Percentiles rank a stretch among this genome's conserved stretches.
These are phyloP conservation scores for Rachicladosporium sp. DNA, from an alignment of 2,329 filamentous ascomycete species.

Conservation along the genomic window DNA sequence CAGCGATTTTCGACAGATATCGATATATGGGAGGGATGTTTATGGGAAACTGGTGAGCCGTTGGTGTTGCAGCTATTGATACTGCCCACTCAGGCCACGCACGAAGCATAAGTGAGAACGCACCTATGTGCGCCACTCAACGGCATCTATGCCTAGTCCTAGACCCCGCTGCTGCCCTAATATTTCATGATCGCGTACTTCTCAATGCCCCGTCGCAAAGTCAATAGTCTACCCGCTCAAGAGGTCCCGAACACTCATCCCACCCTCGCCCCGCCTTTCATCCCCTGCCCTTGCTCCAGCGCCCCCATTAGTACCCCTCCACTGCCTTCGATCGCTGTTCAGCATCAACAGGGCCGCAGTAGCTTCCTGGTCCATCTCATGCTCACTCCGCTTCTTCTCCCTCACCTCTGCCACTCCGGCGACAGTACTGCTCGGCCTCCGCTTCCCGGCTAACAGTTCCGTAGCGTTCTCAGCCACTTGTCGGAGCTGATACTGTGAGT, in stretches of 20 bases:
- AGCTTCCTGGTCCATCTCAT: conserved; percentile 53
- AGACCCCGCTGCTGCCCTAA: too few species aligned
- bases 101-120: too few species aligned
- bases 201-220: too few species aligned
- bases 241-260: conserved; percentile 36
- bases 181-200: too few species aligned
- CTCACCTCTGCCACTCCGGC: conserved; percentile 1
- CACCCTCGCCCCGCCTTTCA: conserved; percentile 9
- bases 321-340: conserved; percentile 58
- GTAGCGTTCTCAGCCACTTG: conserved; percentile 17
- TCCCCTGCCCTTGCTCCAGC: conserved; percentile 5
- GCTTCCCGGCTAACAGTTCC: conserved; percentile 15
- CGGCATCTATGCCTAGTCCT: too few species aligned
- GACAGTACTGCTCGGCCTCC: conserved; percentile 4
- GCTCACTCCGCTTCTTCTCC: conserved; percentile 13
- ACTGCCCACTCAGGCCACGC: too few species aligned
- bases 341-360: conserved; percentile 81
- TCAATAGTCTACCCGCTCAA: conserved; percentile 22
- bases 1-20: too few species aligned
- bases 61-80: too few species aligned
- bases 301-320: conserved; percentile 10
- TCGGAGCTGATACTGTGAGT: conserved; percentile 24
- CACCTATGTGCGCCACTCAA: too few species aligned
- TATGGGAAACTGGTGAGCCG: too few species aligned
- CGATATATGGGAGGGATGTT: too few species aligned